Evolutionary conservation across 2,329 filamentous ascomycete species (phyloP).

Genomic region (Botrytis fragariae): DNA sequence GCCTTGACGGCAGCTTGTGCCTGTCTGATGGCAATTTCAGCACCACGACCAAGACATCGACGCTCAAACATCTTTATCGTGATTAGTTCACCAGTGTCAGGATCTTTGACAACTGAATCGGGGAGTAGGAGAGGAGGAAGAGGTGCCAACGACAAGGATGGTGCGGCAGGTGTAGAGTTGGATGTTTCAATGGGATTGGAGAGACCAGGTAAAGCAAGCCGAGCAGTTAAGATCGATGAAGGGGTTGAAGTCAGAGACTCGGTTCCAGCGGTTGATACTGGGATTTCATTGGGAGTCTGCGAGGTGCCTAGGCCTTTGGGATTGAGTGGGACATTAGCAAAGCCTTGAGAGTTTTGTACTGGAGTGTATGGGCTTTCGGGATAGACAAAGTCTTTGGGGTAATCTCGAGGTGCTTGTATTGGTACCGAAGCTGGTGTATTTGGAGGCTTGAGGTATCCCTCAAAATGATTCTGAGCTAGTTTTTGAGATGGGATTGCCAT

Average conservation of each 20-base stretch:
- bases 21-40: neutral
- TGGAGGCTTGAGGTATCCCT: neutral
- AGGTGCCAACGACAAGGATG: neutral
- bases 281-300: neutral
- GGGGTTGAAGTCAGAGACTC: neutral
- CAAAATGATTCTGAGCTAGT: neutral
- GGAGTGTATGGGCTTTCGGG: neutral
- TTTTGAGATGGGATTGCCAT: neutral
- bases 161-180: neutral
- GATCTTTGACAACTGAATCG: neutral
- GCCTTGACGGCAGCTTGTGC: neutral
- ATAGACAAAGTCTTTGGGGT: neutral
- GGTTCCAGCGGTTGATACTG: neutral
- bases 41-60: constrained; percentile 3
- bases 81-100: neutral
- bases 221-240: neutral
- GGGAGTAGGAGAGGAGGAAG: constrained; percentile 1
- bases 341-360: neutral
- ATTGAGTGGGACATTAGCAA: no score
- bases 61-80: constrained; percentile 10
- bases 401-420: neutral
- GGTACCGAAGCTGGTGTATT: neutral
- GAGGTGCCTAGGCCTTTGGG: neutral
- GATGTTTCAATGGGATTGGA: neutral
- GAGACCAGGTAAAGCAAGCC: neutral